These are phyloP conservation scores for Populus hybrid DNA, from an alignment of 441 rosid species.

Conservation along the genomic window DNA sequence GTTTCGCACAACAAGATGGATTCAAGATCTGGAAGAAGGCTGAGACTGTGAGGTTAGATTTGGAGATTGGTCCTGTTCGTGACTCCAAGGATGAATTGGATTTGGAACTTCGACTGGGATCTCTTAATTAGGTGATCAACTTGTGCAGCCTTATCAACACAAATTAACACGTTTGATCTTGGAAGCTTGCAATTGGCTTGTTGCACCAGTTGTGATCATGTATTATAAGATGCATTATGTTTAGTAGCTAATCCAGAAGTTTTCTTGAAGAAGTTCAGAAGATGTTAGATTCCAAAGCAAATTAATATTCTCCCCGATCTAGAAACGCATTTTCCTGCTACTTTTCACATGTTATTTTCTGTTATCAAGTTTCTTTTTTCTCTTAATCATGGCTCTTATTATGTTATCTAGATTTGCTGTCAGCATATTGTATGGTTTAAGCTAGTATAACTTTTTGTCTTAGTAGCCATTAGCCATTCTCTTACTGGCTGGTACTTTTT, in stretches of 20 bases:
- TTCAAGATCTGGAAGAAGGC: constrained; percentile 37
- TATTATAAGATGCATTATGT: constrained; percentile 1
- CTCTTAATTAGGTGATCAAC: constrained; percentile 26
- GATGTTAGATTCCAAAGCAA: constrained; percentile 4
- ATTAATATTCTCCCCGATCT: background rate
- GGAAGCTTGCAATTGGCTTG: constrained; percentile 1
- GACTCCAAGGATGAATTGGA: constrained; percentile 67
- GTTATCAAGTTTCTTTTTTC: background rate
- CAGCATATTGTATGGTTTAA: background rate
- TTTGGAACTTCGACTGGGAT: constrained; percentile 91
- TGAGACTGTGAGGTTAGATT: constrained; percentile 56
- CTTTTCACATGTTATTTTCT: constrained; percentile 7
- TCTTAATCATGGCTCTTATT: background rate
- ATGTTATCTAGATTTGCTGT: background rate
- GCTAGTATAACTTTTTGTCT: background rate
- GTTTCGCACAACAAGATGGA: constrained; percentile 27
- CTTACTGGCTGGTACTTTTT: background rate
- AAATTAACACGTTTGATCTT: constrained; percentile 7
- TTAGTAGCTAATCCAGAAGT: background rate
- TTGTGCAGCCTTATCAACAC: constrained; percentile 5
- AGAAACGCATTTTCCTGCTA: background rate
- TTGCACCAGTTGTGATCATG: constrained; percentile 17
- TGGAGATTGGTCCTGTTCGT: constrained; percentile 60
- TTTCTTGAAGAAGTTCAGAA: background rate
- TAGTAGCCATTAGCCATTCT: background rate